Evolutionary conservation across 768 basidiomycete genomes (phyloP).

Genomic region (Russula brevipes): DNA sequence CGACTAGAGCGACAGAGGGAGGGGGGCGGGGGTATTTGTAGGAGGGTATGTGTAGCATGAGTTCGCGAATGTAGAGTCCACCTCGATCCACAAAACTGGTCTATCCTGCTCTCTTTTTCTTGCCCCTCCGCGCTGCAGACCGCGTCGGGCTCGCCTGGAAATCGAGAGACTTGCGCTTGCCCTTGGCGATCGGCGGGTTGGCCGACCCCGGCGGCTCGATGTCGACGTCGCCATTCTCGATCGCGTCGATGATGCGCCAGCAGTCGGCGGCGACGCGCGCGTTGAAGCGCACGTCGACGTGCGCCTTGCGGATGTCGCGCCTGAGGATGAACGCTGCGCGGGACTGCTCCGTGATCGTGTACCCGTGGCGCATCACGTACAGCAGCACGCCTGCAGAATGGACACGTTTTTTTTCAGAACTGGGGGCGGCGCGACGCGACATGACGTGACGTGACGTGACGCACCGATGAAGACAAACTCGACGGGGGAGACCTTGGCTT

Average conservation of each 20-base stretch:
- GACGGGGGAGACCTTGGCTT: slow-evolving; percentile 61
- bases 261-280: slow-evolving; percentile 46
- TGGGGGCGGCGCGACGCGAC: too few species aligned
- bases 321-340: slow-evolving; percentile 55
- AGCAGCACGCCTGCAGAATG: slow-evolving; percentile 56
- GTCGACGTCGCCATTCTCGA: slow-evolving; percentile 28
- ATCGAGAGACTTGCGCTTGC: slow-evolving; percentile 12
- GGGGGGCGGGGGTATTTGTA: neutral
- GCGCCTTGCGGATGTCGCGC: slow-evolving; percentile 46
- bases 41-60: neutral
- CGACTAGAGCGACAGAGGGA: neutral
- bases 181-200: neutral
- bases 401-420: neutral
- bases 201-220: neutral
- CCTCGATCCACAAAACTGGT: neutral
- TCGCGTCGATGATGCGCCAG: slow-evolving; percentile 49
- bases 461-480: slow-evolving; percentile 79
- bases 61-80: neutral
- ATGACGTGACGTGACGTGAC: slow-evolving; percentile 20
- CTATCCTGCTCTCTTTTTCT: neutral
- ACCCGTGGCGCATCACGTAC: slow-evolving; percentile 43
- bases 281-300: slow-evolving; percentile 64
- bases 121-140: neutral
- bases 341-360: slow-evolving; percentile 44
- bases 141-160: neutral